phyloP scores from a whole-genome alignment of 495 filamentous ascomycete species.

The Xylaria palmicola region DNA sequence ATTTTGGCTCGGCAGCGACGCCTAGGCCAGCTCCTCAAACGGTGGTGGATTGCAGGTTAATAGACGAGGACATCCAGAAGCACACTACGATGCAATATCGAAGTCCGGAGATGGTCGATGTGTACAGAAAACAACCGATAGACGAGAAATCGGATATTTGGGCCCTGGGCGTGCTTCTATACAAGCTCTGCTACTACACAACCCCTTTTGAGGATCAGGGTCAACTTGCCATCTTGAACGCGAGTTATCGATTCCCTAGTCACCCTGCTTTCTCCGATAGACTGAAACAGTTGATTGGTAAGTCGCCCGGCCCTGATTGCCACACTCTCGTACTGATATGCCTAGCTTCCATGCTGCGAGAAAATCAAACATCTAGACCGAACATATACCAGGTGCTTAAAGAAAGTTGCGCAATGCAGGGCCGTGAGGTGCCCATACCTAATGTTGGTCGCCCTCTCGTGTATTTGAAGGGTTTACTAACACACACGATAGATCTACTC shows the following conservation, averaged over 20 bases:
- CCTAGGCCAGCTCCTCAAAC: constrained; percentile 82
- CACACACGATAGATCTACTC: constrained; percentile 72
- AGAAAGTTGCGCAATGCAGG: constrained; percentile 86
- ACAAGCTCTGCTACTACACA: constrained; percentile 99
- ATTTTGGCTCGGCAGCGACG: constrained; percentile 90
- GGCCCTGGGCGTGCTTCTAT: constrained; percentile 92
- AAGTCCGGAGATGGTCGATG: constrained; percentile 98
- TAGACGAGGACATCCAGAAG: constrained; percentile 95
- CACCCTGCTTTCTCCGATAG: constrained; percentile 88
- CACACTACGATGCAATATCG: constrained; percentile 97
- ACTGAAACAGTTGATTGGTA: constrained; percentile 89
- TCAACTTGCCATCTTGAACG: constrained; percentile 97
- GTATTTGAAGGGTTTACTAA: constrained; percentile 14
- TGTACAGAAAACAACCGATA: constrained; percentile 93
- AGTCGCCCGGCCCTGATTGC: constrained; percentile 26
- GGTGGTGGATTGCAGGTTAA: constrained; percentile 78
- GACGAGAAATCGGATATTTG: constrained; percentile 99
- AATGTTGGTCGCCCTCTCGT: constrained; percentile 61
- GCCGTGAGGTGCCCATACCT: constrained; percentile 82
- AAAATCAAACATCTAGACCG: constrained; percentile 76
- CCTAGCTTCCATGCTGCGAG: constrained; percentile 84
- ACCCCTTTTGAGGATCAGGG: constrained; percentile 98
- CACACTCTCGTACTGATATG: constrained; percentile 33
- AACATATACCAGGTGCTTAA: constrained; percentile 91
- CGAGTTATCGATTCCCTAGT: constrained; percentile 86